A percentile compares a stretch with the other conserved stretches of the same genome.
These are phyloP conservation scores for Kazachstania sp. DNA, from an alignment of 1,139 yeast genomes.

Conservation along the genomic window DNA sequence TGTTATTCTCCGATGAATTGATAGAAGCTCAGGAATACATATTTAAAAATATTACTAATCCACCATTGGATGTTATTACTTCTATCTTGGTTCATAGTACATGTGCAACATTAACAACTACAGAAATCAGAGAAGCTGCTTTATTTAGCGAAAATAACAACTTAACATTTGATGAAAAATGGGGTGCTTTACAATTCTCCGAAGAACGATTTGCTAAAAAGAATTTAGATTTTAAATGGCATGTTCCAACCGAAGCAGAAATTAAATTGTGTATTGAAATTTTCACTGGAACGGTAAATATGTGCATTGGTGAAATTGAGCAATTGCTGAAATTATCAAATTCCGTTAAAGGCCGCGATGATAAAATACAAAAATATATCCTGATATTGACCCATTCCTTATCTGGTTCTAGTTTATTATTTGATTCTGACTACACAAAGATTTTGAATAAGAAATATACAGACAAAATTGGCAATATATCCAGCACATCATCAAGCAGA, in stretches of 20 bases:
- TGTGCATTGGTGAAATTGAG: slow-evolving; percentile 39
- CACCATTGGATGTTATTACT: slow-evolving; percentile 39
- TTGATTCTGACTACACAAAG: slow-evolving; percentile 52
- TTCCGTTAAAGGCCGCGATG: slow-evolving; percentile 30
- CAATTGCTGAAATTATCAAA: slow-evolving; percentile 31
- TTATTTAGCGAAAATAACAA: slow-evolving; percentile 39
- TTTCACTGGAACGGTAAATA: slow-evolving; percentile 44
- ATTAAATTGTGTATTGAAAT: slow-evolving; percentile 54
- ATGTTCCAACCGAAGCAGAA: slow-evolving; percentile 51
- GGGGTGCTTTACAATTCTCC: slow-evolving; percentile 68
- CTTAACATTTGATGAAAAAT: slow-evolving; percentile 40
- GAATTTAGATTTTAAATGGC: slow-evolving; percentile 63
- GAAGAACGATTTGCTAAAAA: slow-evolving; percentile 36
- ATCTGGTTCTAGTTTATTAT: slow-evolving; percentile 60
- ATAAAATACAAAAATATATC: slow-evolving; percentile 48
- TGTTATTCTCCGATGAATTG: slow-evolving; percentile 42
- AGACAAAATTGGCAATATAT: neutral
- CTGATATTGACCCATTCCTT: slow-evolving; percentile 51
- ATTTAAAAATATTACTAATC: slow-evolving; percentile 59
- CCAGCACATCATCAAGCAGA: neutral
- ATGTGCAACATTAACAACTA: slow-evolving; percentile 55
- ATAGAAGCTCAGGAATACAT: slow-evolving; percentile 43
- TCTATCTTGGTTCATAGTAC: slow-evolving; percentile 57
- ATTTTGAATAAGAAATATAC: neutral
- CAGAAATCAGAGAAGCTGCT: slow-evolving; percentile 50